Evolutionary conservation across 1,284 basidiomycete species (phyloP).

Genomic region (Moesziomyces aphidis): DNA sequence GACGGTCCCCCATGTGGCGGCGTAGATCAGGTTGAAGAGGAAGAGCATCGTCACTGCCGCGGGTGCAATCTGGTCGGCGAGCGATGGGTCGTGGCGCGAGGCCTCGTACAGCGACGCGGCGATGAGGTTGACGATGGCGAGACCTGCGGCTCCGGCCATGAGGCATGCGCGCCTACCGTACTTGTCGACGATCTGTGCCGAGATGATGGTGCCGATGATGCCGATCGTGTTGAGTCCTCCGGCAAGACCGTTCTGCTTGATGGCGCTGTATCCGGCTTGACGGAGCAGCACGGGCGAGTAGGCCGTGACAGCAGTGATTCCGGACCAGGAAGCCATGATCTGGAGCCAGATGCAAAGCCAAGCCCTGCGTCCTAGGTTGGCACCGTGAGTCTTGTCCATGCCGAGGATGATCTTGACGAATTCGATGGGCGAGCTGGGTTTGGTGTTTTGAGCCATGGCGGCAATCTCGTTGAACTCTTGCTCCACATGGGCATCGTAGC

Average conservation of each 20-base stretch:
- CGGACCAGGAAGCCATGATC: not conserved
- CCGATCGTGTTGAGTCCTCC: slow-evolving; percentile 1
- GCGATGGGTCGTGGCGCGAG: not conserved
- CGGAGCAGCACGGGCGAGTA: not conserved
- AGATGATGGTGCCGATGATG: not conserved
- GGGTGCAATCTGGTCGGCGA: not conserved
- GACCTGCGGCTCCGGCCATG: not conserved
- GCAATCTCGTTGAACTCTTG: slow-evolving; percentile 1
- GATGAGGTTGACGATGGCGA: not conserved
- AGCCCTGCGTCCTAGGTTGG: not conserved
- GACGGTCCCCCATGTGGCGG: not conserved
- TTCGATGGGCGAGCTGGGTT: not conserved
- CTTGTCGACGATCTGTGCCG: not conserved
- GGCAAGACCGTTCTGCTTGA: not conserved
- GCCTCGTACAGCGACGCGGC: not conserved
- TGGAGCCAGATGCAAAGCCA: not conserved
- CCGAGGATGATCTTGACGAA: not conserved
- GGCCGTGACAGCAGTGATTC: not conserved
- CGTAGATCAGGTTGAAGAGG: slow-evolving; percentile 1
- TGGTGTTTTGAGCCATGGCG: not conserved
- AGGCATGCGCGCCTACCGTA: not conserved
- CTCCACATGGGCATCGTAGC: not conserved
- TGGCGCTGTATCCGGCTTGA: slow-evolving; percentile 1
- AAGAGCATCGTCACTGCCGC: not conserved
- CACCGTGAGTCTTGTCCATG: not conserved